Evolutionary conservation across 352 stramenopile species (phyloP).

Genomic region (Phytopythium ostracodes): DNA sequence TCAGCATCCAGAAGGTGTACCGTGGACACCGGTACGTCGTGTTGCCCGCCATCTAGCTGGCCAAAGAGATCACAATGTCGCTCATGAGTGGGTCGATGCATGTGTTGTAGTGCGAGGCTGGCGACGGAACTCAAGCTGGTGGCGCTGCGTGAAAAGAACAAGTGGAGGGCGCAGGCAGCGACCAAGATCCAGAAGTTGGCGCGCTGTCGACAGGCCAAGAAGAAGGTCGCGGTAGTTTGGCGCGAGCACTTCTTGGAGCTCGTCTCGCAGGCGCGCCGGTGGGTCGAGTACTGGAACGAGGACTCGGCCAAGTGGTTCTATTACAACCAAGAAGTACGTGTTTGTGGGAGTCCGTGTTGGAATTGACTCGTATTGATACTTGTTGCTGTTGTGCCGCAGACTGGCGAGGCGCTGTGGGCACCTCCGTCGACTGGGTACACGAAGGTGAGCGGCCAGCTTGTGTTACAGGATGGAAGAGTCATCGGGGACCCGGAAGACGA

Average conservation of each 20-base stretch:
- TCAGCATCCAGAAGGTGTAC: conserved; percentile 69
- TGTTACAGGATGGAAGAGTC: conserved; percentile 65
- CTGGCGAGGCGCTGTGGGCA: conserved; percentile 64
- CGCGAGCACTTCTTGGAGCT: conserved; percentile 31
- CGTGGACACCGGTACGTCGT: conserved; percentile 52
- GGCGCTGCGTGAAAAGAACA: conserved; percentile 55
- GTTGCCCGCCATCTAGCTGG: neutral
- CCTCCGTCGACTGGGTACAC: conserved; percentile 68
- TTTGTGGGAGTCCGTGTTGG: neutral
- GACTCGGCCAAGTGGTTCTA: conserved; percentile 74
- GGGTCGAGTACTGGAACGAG: conserved; percentile 79
- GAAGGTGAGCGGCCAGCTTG: conserved; percentile 56
- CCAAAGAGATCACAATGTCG: neutral
- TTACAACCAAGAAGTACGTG: conserved; percentile 55
- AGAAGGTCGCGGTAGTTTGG: conserved; percentile 25
- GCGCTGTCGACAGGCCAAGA: conserved; percentile 43
- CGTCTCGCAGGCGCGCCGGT: conserved; percentile 41
- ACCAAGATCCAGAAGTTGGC: conserved; percentile 66
- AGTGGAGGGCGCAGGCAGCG: conserved; percentile 39
- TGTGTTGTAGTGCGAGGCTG: conserved; percentile 34
- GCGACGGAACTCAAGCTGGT: conserved; percentile 68
- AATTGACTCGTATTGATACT: conserved; percentile 5
- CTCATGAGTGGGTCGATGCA: neutral
- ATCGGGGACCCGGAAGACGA: conserved; percentile 51
- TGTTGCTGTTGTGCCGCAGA: conserved; percentile 21